A percentile compares a stretch with the other conserved stretches of the same genome.
Evolutionary conservation across 2,329 filamentous ascomycete genomes (phyloP).

Genomic region (Exophiala sp.): DNA sequence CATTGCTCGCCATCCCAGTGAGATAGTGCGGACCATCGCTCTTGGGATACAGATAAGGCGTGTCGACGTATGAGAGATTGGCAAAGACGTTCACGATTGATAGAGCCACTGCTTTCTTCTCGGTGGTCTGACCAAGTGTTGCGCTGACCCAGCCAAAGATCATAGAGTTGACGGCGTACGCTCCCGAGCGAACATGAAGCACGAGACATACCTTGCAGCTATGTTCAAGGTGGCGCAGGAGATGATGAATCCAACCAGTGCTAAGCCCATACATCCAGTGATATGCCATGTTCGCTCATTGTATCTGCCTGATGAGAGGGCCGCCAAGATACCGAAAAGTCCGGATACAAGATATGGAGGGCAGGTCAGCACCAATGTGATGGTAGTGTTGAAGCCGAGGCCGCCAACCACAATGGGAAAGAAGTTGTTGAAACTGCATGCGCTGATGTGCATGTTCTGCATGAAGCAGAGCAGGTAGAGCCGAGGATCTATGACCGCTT

Average conservation of each 20-base stretch:
- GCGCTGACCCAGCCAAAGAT: conserved; percentile 43
- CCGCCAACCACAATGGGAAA: conserved; percentile 47
- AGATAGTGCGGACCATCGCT: conserved; percentile 37
- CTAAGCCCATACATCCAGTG: conserved; percentile 57
- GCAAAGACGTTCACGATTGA: conserved; percentile 54
- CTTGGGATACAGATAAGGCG: conserved; percentile 61
- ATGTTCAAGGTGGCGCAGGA: conserved; percentile 45
- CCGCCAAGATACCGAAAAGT: conserved; percentile 9
- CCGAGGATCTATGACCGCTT: conserved; percentile 31
- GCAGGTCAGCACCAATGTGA: conserved; percentile 50
- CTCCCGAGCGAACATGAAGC: conserved; percentile 33
- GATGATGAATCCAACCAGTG: conserved; percentile 41
- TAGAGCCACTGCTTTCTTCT: conserved; percentile 43
- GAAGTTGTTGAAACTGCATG: conserved; percentile 44
- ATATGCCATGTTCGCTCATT: conserved; percentile 67
- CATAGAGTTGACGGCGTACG: conserved; percentile 38
- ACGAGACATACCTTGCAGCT: conserved; percentile 31
- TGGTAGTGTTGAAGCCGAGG: conserved; percentile 46
- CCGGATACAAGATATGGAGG: conserved; percentile 34
- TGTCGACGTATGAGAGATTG: conserved; percentile 69
- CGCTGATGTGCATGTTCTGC: conserved; percentile 45
- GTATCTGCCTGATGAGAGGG: conserved; percentile 31
- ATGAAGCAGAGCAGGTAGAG: conserved; percentile 45
- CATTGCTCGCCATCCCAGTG: not conserved
- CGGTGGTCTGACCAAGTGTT: conserved; percentile 56